Conservation (phyloP, 2,329 filamentous ascomycete genomes). For the Aspergillus terreus region DNA sequence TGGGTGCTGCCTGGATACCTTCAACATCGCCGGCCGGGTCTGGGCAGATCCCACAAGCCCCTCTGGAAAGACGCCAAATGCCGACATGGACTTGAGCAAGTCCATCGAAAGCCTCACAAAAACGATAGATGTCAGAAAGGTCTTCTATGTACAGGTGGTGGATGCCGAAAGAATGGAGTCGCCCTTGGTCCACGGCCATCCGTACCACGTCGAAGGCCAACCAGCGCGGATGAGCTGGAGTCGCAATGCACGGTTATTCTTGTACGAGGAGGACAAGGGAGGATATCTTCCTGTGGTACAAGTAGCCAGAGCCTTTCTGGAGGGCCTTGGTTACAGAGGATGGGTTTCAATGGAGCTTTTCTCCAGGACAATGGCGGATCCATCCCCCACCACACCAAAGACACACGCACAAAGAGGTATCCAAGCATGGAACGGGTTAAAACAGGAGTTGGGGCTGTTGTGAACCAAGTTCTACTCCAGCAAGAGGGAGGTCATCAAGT, state of each 20-base stretch:
- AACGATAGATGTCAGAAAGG: conserved; percentile 57
- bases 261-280: conserved; percentile 56
- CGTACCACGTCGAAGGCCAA: conserved; percentile 56
- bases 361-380: conserved; percentile 54
- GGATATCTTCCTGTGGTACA: conserved; percentile 64
- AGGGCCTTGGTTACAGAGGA: conserved; percentile 60
- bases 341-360: conserved; percentile 71
- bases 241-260: conserved; percentile 66
- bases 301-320: conserved; percentile 58
- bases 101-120: conserved; percentile 54
- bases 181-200: conserved; percentile 56
- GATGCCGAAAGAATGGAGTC: conserved; percentile 61
- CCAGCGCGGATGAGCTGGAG: conserved; percentile 70
- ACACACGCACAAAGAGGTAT: conserved; percentile 51
- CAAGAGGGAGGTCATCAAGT: too few relatives aligned
- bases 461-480: neutral
- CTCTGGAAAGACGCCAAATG: conserved; percentile 50
- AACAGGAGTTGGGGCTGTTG: neutral
- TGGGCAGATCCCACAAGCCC: conserved; percentile 62
- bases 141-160: conserved; percentile 72
- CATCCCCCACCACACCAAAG: conserved; percentile 50
- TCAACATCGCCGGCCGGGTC: conserved; percentile 68
- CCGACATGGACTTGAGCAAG: conserved; percentile 50
- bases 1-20: conserved; percentile 71
- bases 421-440: conserved; percentile 48